phyloP scores from a whole-genome alignment of 495 filamentous ascomycete species.

The Talaromyces thailandensis region DNA sequence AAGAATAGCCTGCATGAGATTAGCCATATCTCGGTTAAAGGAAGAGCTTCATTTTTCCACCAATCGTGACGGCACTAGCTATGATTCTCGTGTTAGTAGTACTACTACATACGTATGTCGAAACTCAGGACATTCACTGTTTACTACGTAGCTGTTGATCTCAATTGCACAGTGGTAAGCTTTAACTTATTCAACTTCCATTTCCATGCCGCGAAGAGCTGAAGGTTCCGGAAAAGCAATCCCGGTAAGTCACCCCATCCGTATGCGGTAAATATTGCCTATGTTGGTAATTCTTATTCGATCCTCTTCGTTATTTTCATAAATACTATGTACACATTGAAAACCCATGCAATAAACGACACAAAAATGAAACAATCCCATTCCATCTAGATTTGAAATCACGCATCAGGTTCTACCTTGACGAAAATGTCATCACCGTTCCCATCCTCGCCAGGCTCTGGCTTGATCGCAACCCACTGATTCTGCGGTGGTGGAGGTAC shows the following conservation, averaged over 20 bases:
- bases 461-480: conserved; percentile 11
- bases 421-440: conserved; percentile 8
- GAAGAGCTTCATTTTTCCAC: not conserved
- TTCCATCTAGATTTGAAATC: not conserved
- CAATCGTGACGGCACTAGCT: not conserved
- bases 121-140: no score
- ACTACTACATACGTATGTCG: no score
- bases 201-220: not conserved
- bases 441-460: conserved; percentile 6
- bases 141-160: not conserved
- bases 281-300: not conserved
- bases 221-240: no score
- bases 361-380: not conserved
- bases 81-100: no score
- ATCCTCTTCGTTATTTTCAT: not conserved
- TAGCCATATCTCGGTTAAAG: no score
- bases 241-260: not conserved
- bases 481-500: not conserved
- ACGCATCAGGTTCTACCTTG: conserved; percentile 12
- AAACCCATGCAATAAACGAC: not conserved
- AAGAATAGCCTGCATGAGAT: no score
- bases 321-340: no score
- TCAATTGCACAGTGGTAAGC: not conserved
- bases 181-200: not conserved
- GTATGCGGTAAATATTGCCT: not conserved